phyloP scores from a whole-genome alignment of 2,329 filamentous ascomycete genomes.

The Epichloe festucae region DNA sequence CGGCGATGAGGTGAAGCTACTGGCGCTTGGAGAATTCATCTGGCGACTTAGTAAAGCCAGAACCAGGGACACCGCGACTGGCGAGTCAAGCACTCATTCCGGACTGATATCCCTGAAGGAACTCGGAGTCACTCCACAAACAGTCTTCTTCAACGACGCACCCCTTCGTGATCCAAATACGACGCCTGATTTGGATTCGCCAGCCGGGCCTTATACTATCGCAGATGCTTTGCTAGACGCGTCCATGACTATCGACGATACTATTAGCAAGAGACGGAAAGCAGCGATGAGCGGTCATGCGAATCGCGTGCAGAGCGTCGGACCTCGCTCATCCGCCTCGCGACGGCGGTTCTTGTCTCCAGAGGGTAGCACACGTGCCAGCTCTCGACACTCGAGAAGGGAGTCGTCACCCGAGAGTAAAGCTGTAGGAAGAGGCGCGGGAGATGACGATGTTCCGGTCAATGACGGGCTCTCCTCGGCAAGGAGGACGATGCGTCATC shows the following conservation, averaged over 20 bases:
- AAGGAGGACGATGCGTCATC: slow-evolving; percentile 37
- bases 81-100: slow-evolving; percentile 19
- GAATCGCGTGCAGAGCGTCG: slow-evolving; percentile 27
- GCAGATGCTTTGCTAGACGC: slow-evolving; percentile 85
- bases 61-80: slow-evolving; percentile 33
- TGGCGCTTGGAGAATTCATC: slow-evolving; percentile 80
- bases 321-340: slow-evolving; percentile 14
- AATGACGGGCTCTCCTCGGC: slow-evolving; percentile 29
- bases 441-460: slow-evolving; percentile 22
- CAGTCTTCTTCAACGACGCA: slow-evolving; percentile 80
- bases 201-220: slow-evolving; percentile 55
- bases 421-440: slow-evolving; percentile 7
- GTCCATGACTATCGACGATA: slow-evolving; percentile 71
- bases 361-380: slow-evolving; percentile 15
- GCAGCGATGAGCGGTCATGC: slow-evolving; percentile 39
- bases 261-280: slow-evolving; percentile 39
- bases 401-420: slow-evolving; percentile 20
- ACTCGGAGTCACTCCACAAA: slow-evolving; percentile 69
- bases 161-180: slow-evolving; percentile 33
- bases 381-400: slow-evolving; percentile 26
- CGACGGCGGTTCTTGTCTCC: slow-evolving; percentile 21
- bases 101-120: slow-evolving; percentile 58
- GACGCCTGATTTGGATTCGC: slow-evolving; percentile 18
- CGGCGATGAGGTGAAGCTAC: slow-evolving; percentile 82
- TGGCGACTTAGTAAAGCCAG: slow-evolving; percentile 71